Conservation (phyloP, 345 rosid species). For the Citrus trifoliata region DNA sequence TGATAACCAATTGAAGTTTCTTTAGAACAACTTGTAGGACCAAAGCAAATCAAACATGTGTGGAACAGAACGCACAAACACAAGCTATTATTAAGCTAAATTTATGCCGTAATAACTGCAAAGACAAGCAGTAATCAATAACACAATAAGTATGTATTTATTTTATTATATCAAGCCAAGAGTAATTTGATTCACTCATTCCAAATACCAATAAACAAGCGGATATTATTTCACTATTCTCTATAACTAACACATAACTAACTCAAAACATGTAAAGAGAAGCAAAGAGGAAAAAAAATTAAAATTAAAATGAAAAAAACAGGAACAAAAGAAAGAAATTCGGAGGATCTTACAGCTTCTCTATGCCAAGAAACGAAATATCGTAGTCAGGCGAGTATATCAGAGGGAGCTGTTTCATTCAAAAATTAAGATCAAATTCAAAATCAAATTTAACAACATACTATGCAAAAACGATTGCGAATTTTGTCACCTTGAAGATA, state of each 20-base stretch:
- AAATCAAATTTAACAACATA: background rate
- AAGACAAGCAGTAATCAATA: background rate
- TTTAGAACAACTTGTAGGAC: too few species aligned
- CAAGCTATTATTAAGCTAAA: background rate
- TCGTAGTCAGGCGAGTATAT: slow-evolving; percentile 70
- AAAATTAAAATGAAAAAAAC: background rate
- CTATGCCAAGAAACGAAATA: slow-evolving; percentile 82
- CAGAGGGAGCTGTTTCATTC: slow-evolving; percentile 55
- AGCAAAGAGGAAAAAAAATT: background rate
- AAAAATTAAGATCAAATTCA: slow-evolving; percentile 4
- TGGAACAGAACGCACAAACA: background rate
- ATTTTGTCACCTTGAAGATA: slow-evolving; percentile 44
- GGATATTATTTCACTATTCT: background rate
- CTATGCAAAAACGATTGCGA: background rate
- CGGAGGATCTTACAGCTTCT: slow-evolving; percentile 62
- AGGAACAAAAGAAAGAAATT: background rate
- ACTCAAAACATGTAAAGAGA: background rate
- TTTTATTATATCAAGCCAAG: background rate
- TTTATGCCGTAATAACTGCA: background rate
- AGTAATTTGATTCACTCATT: background rate
- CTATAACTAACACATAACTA: background rate
- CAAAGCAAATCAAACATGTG: too few species aligned
- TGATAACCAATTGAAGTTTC: background rate
- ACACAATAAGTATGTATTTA: background rate
- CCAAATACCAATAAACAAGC: background rate